These are phyloP conservation scores for Colletotrichum zoysiae DNA, from an alignment of 2,329 filamentous ascomycete species.

Conservation along the genomic window DNA sequence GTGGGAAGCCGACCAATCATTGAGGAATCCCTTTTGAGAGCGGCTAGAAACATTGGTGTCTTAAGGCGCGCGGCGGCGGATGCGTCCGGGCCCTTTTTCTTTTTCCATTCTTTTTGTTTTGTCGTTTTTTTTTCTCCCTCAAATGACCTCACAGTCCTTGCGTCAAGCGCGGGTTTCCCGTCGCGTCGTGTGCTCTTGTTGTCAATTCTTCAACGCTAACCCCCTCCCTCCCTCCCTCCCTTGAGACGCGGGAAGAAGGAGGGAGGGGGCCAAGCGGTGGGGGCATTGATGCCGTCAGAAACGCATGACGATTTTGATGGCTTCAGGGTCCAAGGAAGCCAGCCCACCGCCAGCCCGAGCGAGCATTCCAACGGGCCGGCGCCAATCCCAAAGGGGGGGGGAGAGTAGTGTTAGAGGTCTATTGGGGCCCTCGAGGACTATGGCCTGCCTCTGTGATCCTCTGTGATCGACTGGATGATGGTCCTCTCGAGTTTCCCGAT, in stretches of 20 bases:
- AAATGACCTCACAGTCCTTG: constrained; percentile 36
- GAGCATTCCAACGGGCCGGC: constrained; percentile 15
- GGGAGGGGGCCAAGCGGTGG: neutral
- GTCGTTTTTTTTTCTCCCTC: neutral
- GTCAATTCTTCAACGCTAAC: constrained; percentile 5
- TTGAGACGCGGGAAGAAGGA: constrained; percentile 20
- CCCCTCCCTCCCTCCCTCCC: neutral
- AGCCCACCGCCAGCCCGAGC: neutral
- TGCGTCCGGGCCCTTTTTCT: constrained; percentile 3
- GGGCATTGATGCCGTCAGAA: constrained; percentile 13
- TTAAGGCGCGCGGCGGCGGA: constrained; percentile 2
- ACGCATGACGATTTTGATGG: constrained; percentile 11
- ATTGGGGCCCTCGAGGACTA: too few species aligned
- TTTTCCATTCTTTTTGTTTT: too few species aligned
- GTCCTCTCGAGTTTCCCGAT: neutral
- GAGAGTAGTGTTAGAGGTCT: neutral
- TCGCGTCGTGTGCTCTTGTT: constrained; percentile 9
- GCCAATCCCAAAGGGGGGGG: neutral
- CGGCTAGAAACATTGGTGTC: neutral
- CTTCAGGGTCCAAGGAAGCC: constrained; percentile 24
- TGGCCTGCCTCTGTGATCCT: neutral
- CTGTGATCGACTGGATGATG: constrained; percentile 6
- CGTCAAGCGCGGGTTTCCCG: constrained; percentile 29
- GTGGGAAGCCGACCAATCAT: neutral
- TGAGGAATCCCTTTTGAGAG: neutral